Base-by-base conservation (phyloP, 1,284 basidiomycete species). In the Cutaneotrichosporon sp. region DNA sequence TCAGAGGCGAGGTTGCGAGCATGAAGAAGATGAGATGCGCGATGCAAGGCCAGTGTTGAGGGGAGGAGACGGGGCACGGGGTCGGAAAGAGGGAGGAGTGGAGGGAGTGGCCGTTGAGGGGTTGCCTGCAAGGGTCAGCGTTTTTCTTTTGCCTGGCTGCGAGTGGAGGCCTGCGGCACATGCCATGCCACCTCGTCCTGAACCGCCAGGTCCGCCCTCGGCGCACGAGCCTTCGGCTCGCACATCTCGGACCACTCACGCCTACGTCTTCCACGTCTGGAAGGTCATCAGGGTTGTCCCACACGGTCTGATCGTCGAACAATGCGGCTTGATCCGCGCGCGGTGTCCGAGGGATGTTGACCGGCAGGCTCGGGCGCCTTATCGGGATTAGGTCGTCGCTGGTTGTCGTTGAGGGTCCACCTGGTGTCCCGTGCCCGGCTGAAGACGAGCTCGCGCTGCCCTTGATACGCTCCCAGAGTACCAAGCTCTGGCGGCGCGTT, bases 1-100 rank as follows among this genome's bases (percentile, higher is more conserved):
- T 79, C 78, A 14, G 76, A 71, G 31, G 75, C 72, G 16, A 80
- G 71, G 56, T 79, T 79, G 21, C 76, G 72, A 16, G 76, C 71
- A 60, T 70, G 76, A 26, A 81, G 69, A 10, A 81, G 67, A 60
- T 81, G 80, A 5, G 73, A 75, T 14, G 80, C 80, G 21, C 80
- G 76, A 60, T 81, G 80, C 6, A 81, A 69, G 0, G 80, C 79
- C 0, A 81, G 68, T 0, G 78, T 80, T 2, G 79, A 78, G 18
- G 76, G 78, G 10, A 81, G 70, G 11, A 79, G 69, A 21, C 80
- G 72, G 30, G 80, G 80, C 58, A 79, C 80, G 13, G 80, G 80
- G 65, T 81, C 80, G 26, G 80, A 81, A 7, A 81, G 66, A 6
- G 80, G 80, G 40, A 81, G 46, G 18, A 81, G 65, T 10, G 80